Percentiles rank a stretch among this genome's conserved stretches.
Evolutionary conservation across 2,329 filamentous ascomycete species (phyloP).

Genomic region (Exophiala sideris): DNA sequence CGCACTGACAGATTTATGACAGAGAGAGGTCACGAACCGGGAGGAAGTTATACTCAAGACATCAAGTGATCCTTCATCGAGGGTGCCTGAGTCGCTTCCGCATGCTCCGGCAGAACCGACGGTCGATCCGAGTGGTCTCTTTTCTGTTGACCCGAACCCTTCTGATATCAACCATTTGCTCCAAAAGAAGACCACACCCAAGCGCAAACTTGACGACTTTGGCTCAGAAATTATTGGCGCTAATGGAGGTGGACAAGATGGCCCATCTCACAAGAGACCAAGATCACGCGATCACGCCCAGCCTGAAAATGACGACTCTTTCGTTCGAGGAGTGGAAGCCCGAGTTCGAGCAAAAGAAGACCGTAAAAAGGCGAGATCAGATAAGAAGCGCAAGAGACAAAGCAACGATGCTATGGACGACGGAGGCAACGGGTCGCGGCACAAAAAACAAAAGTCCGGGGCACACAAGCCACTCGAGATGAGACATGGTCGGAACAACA

Average conservation of each 20-base stretch:
- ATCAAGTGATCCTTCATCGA: neutral
- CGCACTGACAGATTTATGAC: neutral
- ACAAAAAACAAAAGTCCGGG: constrained; percentile 12
- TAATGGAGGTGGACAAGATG: neutral
- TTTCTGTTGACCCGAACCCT: constrained; percentile 27
- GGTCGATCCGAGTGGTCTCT: constrained; percentile 25
- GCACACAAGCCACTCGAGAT: neutral
- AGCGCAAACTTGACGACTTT: constrained; percentile 14
- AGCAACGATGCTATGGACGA: constrained; percentile 25
- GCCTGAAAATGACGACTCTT: constrained; percentile 24
- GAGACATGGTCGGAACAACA: constrained; percentile 2
- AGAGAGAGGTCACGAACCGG: constrained; percentile 2
- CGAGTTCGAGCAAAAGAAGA: constrained; percentile 43
- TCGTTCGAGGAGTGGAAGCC: constrained; percentile 41
- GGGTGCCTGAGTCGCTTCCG: neutral
- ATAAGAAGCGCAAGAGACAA: constrained; percentile 41
- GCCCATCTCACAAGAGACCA: constrained; percentile 28
- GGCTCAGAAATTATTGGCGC: constrained; percentile 3
- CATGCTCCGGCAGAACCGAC: constrained; percentile 8
- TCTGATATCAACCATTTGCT: constrained; percentile 19
- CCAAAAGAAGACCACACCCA: constrained; percentile 11
- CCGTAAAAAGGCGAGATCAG: constrained; percentile 34
- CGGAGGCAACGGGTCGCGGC: constrained; percentile 2
- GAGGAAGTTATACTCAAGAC: constrained; percentile 1
- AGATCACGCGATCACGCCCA: neutral